A percentile compares a stretch with the other conserved stretches of the same genome.
Evolutionary conservation across 2,329 filamentous ascomycete genomes (phyloP).

Genomic region (Cladorrhinum sp.): DNA sequence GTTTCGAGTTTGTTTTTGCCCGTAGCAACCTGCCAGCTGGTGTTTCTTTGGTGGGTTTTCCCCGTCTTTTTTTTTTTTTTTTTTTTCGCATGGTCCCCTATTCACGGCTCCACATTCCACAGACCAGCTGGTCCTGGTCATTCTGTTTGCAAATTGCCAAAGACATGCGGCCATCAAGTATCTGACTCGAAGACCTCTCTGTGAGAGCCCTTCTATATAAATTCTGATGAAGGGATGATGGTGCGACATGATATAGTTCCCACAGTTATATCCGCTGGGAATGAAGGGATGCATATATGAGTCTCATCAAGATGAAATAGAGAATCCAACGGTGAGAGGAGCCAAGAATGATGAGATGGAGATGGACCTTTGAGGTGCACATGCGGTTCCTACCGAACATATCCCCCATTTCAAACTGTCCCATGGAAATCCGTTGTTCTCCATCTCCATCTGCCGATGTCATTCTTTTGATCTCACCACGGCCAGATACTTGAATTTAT

Average conservation of each 20-base stretch:
- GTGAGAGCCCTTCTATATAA: not conserved
- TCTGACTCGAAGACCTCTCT: not conserved
- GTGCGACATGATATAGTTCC: not conserved
- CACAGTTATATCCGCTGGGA: not conserved
- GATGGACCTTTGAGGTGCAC: not conserved
- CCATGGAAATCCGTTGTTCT: not conserved
- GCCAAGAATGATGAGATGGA: not conserved
- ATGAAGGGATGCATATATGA: not conserved
- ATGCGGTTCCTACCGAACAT: not conserved
- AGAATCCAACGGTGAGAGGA: not conserved
- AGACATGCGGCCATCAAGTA: not conserved
- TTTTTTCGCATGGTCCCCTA: slow-evolving; percentile 6
- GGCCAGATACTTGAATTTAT: not conserved
- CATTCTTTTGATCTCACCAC: not conserved
- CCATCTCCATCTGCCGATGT: not conserved
- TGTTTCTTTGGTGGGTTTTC: slow-evolving; percentile 2
- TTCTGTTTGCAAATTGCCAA: slow-evolving; percentile 1
- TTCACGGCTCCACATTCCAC: slow-evolving; percentile 14
- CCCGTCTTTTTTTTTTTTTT: slow-evolving; percentile 4
- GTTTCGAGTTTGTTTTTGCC: slow-evolving; percentile 9
- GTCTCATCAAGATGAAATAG: not conserved
- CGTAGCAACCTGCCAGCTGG: not conserved
- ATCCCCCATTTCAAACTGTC: not conserved
- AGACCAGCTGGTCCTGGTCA: slow-evolving; percentile 4
- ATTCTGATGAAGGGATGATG: not conserved